A percentile compares a stretch with the other conserved stretches of the same genome.
These are phyloP conservation scores for Collybia sordida DNA, from an alignment of 768 basidiomycete species.

Conservation along the genomic window DNA sequence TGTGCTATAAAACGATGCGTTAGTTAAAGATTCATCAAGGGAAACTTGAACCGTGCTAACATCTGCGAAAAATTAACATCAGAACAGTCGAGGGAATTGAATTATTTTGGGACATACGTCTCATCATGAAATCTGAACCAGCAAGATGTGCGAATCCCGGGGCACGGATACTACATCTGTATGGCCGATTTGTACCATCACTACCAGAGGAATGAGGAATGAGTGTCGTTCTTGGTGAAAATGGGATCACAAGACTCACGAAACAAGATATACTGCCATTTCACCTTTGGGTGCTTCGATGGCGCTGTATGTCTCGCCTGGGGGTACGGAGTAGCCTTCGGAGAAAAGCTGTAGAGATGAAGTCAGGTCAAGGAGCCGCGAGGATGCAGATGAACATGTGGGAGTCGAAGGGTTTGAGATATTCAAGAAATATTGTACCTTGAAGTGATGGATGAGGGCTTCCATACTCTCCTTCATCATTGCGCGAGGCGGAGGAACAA, in stretches of 20 bases:
- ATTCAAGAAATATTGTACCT: conserved; percentile 46
- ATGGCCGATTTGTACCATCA: conserved; percentile 94
- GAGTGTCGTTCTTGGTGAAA: background rate
- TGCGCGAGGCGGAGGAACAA: conserved; percentile 93
- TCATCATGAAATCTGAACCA: conserved; percentile 97
- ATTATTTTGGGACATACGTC: conserved; percentile 61
- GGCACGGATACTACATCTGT: conserved; percentile 95
- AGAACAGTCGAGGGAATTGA: conserved; percentile 6
- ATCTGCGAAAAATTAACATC: conserved; percentile 30
- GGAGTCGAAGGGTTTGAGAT: background rate
- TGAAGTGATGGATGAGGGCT: conserved; percentile 97
- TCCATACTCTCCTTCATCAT: conserved; percentile 99
- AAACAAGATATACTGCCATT: conserved; percentile 98
- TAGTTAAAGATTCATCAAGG: conserved; percentile 8
- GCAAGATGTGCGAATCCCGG: conserved; percentile 96
- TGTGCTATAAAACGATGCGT: conserved; percentile 51
- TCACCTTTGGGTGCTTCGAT: conserved; percentile 99
- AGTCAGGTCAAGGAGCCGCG: background rate
- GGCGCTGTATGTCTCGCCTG: conserved; percentile 93
- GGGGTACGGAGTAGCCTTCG: conserved; percentile 95
- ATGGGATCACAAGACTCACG: conserved; percentile 45
- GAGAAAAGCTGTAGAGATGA: conserved; percentile 70
- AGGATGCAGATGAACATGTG: background rate
- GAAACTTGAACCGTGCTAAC: conserved; percentile 28
- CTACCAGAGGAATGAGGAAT: conserved; percentile 30